phyloP scores from a whole-genome alignment of 805 yeast genomes.

The Candida chilensis region DNA sequence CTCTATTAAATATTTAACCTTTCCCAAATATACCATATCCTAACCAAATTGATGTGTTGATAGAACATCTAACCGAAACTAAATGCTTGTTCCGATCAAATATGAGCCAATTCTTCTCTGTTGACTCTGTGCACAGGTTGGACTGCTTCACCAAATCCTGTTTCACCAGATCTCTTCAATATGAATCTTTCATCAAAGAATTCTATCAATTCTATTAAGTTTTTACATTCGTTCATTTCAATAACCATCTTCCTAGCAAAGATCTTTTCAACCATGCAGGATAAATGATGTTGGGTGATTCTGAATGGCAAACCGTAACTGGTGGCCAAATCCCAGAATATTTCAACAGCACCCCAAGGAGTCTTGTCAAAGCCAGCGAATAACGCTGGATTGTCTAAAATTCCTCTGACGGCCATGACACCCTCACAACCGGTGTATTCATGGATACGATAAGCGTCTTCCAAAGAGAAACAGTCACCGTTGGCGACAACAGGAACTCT shows the following conservation, averaged over 20 bases:
- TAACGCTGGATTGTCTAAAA: conserved; percentile 77
- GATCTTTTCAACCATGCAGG: conserved; percentile 70
- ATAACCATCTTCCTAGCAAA: conserved; percentile 19
- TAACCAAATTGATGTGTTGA: too few relatives aligned
- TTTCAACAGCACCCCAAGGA: conserved; percentile 90
- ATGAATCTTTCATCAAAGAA: conserved; percentile 73
- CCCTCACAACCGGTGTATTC: conserved; percentile 76
- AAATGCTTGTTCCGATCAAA: too few relatives aligned
- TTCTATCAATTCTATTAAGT: conserved; percentile 59
- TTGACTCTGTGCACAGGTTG: conserved; percentile 43
- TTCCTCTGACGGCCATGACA: conserved; percentile 92
- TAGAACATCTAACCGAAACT: too few relatives aligned
- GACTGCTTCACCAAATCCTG: conserved; percentile 50
- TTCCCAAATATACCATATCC: too few relatives aligned
- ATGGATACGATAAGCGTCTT: conserved; percentile 58
- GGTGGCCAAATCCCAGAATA: conserved; percentile 69
- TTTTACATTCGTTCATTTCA: conserved; percentile 53
- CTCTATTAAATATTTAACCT: too few relatives aligned
- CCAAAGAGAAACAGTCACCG: conserved; percentile 78
- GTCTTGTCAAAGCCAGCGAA: conserved; percentile 67
- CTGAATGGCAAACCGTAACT: conserved; percentile 82
- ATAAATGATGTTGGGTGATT: conserved; percentile 77
- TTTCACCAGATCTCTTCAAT: conserved; percentile 58
- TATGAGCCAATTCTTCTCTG: too few relatives aligned
- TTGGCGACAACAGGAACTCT: conserved; percentile 87